Evolutionary conservation across 2,329 filamentous ascomycete genomes (phyloP).

Genomic region (Apiospora aurea): DNA sequence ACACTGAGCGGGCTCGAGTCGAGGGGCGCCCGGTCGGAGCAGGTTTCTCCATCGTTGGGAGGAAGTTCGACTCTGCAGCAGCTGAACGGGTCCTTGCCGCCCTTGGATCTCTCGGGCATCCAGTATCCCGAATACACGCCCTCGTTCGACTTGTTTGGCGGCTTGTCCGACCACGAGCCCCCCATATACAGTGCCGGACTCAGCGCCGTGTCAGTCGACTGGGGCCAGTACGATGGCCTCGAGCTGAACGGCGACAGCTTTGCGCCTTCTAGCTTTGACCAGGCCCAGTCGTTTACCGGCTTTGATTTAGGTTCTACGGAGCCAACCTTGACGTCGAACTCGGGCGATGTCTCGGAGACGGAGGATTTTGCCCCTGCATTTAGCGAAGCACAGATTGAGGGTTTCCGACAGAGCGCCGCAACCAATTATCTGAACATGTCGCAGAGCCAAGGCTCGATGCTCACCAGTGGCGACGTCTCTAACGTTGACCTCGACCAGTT

Average conservation of each 20-base stretch:
- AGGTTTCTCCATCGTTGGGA: slow-evolving; percentile 64
- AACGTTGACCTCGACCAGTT: slow-evolving; percentile 64
- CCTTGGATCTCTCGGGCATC: slow-evolving; percentile 65
- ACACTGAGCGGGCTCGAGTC: slow-evolving; percentile 52
- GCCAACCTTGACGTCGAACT: slow-evolving; percentile 66
- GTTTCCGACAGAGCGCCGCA: slow-evolving; percentile 56
- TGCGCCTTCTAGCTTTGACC: slow-evolving; percentile 43
- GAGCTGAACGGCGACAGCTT: slow-evolving; percentile 47
- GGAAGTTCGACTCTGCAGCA: slow-evolving; percentile 57
- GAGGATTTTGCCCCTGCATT: slow-evolving; percentile 61
- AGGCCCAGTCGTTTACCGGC: slow-evolving; percentile 50
- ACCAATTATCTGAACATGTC: slow-evolving; percentile 57
- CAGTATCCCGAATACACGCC: slow-evolving; percentile 58
- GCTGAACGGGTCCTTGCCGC: slow-evolving; percentile 60
- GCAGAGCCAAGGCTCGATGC: slow-evolving; percentile 47
- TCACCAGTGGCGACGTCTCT: slow-evolving; percentile 55
- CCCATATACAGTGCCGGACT: slow-evolving; percentile 58
- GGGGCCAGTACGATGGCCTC: slow-evolving; percentile 60
- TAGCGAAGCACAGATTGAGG: slow-evolving; percentile 53
- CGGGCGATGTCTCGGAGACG: slow-evolving; percentile 71
- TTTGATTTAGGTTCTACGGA: slow-evolving; percentile 57
- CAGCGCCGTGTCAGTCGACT: slow-evolving; percentile 62
- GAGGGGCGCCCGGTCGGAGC: slow-evolving; percentile 66
- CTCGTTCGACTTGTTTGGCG: slow-evolving; percentile 61
- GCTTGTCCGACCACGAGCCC: slow-evolving; percentile 58